Percentiles rank a stretch among this genome's conserved stretches.
These are phyloP conservation scores for Achaetomium macrosporum DNA, from an alignment of 2,329 filamentous ascomycete genomes.

Conservation along the genomic window DNA sequence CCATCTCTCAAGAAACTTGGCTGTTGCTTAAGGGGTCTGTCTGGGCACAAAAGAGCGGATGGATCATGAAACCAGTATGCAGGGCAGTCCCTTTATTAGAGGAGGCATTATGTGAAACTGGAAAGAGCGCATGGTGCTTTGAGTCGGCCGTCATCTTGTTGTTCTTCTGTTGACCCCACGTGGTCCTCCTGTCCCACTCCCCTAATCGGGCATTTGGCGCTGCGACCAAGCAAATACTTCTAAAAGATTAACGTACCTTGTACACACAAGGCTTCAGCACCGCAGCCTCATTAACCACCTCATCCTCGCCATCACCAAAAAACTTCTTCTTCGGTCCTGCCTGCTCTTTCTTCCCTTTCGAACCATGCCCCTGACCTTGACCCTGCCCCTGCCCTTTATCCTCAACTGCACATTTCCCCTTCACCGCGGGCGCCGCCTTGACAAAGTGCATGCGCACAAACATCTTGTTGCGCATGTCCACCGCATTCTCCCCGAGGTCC, in stretches of 20 bases:
- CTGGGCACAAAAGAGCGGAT: background rate
- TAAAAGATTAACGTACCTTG: constrained; percentile 63
- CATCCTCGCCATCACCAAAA: constrained; percentile 46
- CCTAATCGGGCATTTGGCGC: no score
- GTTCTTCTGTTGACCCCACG: no score
- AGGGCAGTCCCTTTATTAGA: no score
- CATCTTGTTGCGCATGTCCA: constrained; percentile 92
- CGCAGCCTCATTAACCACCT: constrained; percentile 55
- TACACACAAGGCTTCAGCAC: constrained; percentile 94
- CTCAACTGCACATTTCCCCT: constrained; percentile 66
- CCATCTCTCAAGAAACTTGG: background rate
- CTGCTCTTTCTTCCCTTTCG: constrained; percentile 34
- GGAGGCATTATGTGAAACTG: no score
- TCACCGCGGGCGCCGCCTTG: constrained; percentile 69
- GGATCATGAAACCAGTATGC: no score
- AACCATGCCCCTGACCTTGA: constrained; percentile 29
- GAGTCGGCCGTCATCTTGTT: no score
- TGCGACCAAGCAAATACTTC: no score
- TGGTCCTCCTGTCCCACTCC: no score
- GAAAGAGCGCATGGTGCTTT: no score
- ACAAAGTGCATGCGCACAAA: constrained; percentile 96
- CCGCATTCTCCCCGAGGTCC: constrained; percentile 45
- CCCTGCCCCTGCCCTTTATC: constrained; percentile 48
- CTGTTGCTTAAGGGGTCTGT: background rate
- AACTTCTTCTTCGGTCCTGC: constrained; percentile 42